Evolutionary conservation across 2,329 filamentous ascomycete genomes (phyloP).

Genomic region (Cercospora zeina): DNA sequence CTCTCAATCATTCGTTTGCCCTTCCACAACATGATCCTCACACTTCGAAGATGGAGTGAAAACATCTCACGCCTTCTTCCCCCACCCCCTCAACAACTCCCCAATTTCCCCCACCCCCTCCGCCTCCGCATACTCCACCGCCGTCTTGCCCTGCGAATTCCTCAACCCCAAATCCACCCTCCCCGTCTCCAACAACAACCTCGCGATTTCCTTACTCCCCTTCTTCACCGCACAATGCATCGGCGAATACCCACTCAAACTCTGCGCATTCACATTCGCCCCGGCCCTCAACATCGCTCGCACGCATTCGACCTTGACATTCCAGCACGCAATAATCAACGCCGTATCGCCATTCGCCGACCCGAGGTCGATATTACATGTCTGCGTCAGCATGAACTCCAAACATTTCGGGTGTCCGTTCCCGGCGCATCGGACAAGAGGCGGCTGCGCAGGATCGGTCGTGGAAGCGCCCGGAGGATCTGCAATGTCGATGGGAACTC

Average conservation of each 20-base stretch:
- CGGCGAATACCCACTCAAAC: neutral
- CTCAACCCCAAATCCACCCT: neutral
- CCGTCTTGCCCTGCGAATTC: neutral
- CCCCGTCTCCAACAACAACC: neutral
- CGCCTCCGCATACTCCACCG: neutral
- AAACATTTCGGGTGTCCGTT: neutral
- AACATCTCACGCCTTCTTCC: neutral
- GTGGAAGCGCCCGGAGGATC: neutral
- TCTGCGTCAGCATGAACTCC: neutral
- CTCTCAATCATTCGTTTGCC: no score
- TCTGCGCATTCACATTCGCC: neutral
- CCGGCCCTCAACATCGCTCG: neutral
- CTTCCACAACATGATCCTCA: no score
- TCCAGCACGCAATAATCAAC: slow-evolving; percentile 1
- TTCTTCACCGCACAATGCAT: slow-evolving; percentile 5
- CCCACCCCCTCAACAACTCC: neutral
- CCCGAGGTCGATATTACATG: neutral
- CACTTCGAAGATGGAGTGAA: no score
- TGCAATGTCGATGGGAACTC: neutral
- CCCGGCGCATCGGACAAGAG: neutral
- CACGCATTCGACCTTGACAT: neutral
- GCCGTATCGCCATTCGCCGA: neutral
- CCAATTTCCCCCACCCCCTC: neutral
- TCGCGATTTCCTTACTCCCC: neutral
- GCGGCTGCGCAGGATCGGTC: neutral